Evolutionary conservation across 257 asterid species (phyloP).

Genomic region (Ballota nigra): DNA sequence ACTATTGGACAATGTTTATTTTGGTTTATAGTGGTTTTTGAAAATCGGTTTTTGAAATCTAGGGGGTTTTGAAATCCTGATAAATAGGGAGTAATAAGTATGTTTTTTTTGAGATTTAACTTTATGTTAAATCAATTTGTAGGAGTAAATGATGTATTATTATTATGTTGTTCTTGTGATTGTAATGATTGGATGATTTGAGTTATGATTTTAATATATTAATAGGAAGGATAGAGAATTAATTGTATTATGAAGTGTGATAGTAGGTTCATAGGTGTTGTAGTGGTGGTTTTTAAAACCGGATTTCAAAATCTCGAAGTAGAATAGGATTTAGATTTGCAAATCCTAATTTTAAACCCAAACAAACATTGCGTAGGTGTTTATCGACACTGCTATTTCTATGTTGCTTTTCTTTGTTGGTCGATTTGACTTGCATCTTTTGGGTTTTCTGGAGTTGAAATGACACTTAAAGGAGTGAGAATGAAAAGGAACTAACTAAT

Average conservation of each 20-base stretch:
- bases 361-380: too few relatives aligned
- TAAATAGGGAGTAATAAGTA: too few relatives aligned
- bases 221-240: too few relatives aligned
- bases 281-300: too few relatives aligned
- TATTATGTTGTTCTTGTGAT: neutral
- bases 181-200: neutral
- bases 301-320: too few relatives aligned
- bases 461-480: neutral
- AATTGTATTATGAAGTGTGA: too few relatives aligned
- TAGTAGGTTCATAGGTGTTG: too few relatives aligned
- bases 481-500: neutral
- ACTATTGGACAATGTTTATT: neutral
- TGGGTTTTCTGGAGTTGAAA: neutral
- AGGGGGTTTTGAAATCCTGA: too few relatives aligned
- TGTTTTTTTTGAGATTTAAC: neutral
- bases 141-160: neutral
- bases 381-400: neutral
- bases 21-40: too few relatives aligned
- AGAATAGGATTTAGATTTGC: too few relatives aligned
- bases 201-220: neutral
- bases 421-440: neutral
- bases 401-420: neutral
- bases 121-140: neutral
- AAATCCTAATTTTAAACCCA: too few relatives aligned
- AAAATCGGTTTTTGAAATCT: too few relatives aligned